Conservation (phyloP, 345 rosid species). For the Citrus trifoliata region DNA sequence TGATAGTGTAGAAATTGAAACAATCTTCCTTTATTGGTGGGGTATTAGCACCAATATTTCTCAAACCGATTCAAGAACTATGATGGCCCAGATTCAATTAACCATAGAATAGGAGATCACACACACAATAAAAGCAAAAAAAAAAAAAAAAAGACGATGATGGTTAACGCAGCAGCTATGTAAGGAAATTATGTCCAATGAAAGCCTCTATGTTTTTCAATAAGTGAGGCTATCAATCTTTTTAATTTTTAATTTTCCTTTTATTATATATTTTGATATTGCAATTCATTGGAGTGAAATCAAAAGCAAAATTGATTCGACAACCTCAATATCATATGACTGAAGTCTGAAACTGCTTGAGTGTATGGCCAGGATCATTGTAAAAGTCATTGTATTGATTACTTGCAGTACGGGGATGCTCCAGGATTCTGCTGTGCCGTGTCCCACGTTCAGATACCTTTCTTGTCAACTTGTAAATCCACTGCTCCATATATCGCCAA, state of each 20-base stretch:
- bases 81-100: neutral
- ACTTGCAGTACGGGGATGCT: constrained; percentile 30
- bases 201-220: neutral
- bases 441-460: constrained; percentile 32
- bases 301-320: neutral
- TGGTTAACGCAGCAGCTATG: too few species aligned
- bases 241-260: neutral
- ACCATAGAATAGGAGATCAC: neutral
- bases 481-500: neutral
- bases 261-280: neutral
- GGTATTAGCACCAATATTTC: too few species aligned
- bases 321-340: neutral
- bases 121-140: neutral
- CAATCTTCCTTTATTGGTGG: neutral
- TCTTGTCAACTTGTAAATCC: constrained; percentile 14
- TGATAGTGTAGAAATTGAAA: neutral
- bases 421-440: constrained; percentile 29
- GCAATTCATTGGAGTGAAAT: neutral
- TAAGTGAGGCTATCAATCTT: neutral
- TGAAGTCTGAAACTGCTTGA: neutral
- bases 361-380: constrained; percentile 31
- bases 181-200: neutral
- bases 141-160: too few species aligned
- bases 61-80: neutral
- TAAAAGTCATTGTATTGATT: constrained; percentile 20